Base-by-base conservation (phyloP, 495 filamentous ascomycete species). In the Pseudoneurospora amorphoporcata region DNA sequence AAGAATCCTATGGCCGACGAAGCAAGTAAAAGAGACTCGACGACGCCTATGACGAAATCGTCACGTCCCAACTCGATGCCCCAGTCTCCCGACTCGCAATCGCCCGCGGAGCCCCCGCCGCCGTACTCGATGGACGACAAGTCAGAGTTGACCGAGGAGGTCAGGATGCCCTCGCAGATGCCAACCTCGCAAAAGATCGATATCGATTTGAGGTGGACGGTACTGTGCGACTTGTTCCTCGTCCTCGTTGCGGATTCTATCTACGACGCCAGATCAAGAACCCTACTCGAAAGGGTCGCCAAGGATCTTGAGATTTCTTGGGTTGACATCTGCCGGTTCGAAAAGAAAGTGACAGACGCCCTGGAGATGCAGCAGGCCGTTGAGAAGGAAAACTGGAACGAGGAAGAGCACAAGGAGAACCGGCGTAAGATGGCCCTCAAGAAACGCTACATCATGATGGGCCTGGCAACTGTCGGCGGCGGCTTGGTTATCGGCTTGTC, bases 161-260 rank as follows among this genome's bases (percentile, higher is more conserved):
- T 97, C 16, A 88, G 88, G 73, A 93, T 88, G 7, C 93, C 92
- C 3, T 92, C 92, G 12, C 89, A 97, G 77, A 86, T 99, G 74
- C 91, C 92, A 0, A 89, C 86, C 1, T 92, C 91, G 9, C 86
- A 90, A 41, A 94, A 92, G 72, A 92, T 99, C 71, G 94, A 98
- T 76, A 97, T 99, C 69, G 95, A 99, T 79, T 85, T 99, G 70
- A 90, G 95, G 42, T 99, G 95, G 95, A 99, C 95, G 0, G 91
- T 98, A 9, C 90, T 99, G 6, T 99, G 95, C 79, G 95, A 99
- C 79, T 84, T 99, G 16, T 99, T 99, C 80, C 87, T 99, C 19
- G 89, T 97, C 7, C 87, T 99, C 32, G 94, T 98, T 75, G 91
- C 95, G n/a, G 94, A 98, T 79, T 94, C 93, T 3, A 85, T 91